phyloP scores from a whole-genome alignment of 805 yeast genomes.

The Brettanomyces sp. region DNA sequence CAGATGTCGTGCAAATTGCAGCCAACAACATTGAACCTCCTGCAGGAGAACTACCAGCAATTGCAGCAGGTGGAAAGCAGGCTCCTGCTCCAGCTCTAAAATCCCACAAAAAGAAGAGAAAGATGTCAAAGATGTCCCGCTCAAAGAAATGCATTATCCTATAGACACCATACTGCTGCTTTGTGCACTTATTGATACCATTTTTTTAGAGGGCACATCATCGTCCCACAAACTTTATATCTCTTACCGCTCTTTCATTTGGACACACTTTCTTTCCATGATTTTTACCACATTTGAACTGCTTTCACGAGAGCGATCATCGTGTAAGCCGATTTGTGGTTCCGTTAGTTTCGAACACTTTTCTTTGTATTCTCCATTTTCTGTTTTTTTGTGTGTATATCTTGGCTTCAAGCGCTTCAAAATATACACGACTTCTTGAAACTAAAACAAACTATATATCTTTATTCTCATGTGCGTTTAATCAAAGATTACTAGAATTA shows the following conservation, averaged over 20 bases:
- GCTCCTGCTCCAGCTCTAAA: neutral
- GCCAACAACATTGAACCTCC: neutral
- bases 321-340: neutral
- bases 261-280: conserved; percentile 2
- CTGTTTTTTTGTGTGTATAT: too few species aligned
- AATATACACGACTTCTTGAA: too few species aligned
- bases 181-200: too few species aligned
- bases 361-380: too few species aligned
- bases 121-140: neutral
- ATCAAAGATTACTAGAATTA: too few species aligned
- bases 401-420: too few species aligned
- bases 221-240: neutral
- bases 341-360: neutral
- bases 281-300: conserved; percentile 12
- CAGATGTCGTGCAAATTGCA: conserved; percentile 25
- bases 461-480: too few species aligned
- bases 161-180: conserved; percentile 12
- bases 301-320: neutral
- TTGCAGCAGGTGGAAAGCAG: conserved; percentile 1
- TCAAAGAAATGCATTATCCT: conserved; percentile 40
- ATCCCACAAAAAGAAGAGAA: neutral
- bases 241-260: conserved; percentile 3
- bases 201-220: neutral
- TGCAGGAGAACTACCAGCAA: conserved; percentile 9
- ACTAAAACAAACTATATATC: too few species aligned